Evolutionary conservation across 1,284 basidiomycete genomes (phyloP).

Genomic region (Flammula alnicola): DNA sequence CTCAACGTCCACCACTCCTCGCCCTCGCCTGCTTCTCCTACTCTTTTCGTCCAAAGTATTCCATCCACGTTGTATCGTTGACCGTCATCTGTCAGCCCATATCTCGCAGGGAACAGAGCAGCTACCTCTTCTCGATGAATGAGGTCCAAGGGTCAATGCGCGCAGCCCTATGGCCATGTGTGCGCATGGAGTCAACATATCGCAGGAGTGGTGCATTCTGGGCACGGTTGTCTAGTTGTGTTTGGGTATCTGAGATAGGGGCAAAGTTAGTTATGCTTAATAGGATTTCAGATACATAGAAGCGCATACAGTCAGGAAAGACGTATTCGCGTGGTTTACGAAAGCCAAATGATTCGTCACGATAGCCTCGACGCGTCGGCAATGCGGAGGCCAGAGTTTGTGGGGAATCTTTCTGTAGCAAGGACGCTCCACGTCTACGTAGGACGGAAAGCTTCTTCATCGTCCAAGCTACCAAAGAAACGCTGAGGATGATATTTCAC

Average conservation of each 20-base stretch:
- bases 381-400: too few species aligned
- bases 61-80: constrained; percentile 76
- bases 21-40: constrained; percentile 46
- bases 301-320: constrained; percentile 75
- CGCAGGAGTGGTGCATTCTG: constrained; percentile 76
- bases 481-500: too few species aligned
- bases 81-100: constrained; percentile 64
- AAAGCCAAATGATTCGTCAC: constrained; percentile 85
- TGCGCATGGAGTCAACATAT: constrained; percentile 86
- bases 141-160: constrained; percentile 87
- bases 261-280: not conserved
- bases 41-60: constrained; percentile 73
- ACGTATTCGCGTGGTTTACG: constrained; percentile 66
- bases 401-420: too few species aligned
- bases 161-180: constrained; percentile 80
- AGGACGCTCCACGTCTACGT: too few species aligned
- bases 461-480: too few species aligned
- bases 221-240: constrained; percentile 77
- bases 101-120: constrained; percentile 79
- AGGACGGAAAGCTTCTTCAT: too few species aligned
- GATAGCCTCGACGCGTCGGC: constrained; percentile 51
- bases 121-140: constrained; percentile 85
- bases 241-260: constrained; percentile 62
- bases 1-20: constrained; percentile 71
- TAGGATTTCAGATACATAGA: not conserved